These are phyloP conservation scores for Trichophyton equinum DNA, from an alignment of 2,329 filamentous ascomycete genomes.

Conservation along the genomic window DNA sequence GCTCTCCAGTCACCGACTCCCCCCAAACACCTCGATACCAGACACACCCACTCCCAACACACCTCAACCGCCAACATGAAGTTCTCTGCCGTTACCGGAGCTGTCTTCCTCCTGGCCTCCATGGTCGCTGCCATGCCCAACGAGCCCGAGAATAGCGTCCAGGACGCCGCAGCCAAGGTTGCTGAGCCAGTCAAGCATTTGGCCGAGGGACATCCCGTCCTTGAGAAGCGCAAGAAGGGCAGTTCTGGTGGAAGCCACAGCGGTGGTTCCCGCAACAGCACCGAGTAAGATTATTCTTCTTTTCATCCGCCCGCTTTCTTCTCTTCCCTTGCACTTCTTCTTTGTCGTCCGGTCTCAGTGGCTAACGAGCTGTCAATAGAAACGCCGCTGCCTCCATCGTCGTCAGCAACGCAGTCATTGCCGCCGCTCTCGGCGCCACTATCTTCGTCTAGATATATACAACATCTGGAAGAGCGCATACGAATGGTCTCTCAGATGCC, in stretches of 20 bases:
- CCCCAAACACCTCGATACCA: not conserved
- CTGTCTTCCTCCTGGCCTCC: not conserved
- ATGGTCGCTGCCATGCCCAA: not conserved
- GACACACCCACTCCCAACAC: not conserved
- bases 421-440: not conserved
- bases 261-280: not conserved
- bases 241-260: not conserved
- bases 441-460: not conserved
- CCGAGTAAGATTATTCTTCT: not conserved
- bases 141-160: not conserved
- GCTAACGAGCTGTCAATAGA: not conserved
- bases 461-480: not conserved
- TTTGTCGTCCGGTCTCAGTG: not conserved
- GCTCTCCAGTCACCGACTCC: not conserved
- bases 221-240: conserved; percentile 1
- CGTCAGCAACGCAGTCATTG: not conserved
- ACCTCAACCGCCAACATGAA: not conserved
- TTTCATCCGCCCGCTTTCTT: too few species aligned
- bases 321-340: not conserved
- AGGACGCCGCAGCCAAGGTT: not conserved
- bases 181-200: not conserved
- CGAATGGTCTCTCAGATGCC: too few species aligned
- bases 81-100: not conserved
- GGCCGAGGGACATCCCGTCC: not conserved
- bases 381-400: not conserved